Conservation (phyloP, 495 filamentous ascomycete species). For the Saxispiralis lemnorum region DNA sequence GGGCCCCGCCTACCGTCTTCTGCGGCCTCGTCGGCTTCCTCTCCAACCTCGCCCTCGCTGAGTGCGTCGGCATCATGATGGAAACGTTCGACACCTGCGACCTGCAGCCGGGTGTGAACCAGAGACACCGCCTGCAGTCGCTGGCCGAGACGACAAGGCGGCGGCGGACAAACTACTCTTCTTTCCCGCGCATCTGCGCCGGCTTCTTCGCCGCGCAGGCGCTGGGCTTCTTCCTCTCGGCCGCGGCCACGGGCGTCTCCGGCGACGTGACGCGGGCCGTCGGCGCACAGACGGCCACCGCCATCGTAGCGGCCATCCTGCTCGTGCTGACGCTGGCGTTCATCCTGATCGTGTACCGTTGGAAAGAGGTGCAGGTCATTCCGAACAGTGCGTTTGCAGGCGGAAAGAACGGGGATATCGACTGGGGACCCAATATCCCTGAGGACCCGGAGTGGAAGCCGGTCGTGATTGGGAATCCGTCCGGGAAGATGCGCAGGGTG, state of each 20-base stretch:
- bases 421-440: conserved; percentile 19
- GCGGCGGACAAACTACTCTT: conserved; percentile 48
- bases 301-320: conserved; percentile 43
- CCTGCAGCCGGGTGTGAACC: conserved; percentile 44
- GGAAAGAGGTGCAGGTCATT: conserved; percentile 47
- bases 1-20: conserved; percentile 45
- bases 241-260: conserved; percentile 43
- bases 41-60: conserved; percentile 53
- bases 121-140: conserved; percentile 30
- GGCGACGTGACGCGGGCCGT: conserved; percentile 41
- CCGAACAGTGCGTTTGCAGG: conserved; percentile 31
- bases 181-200: conserved; percentile 51
- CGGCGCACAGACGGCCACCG: conserved; percentile 47
- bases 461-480: conserved; percentile 49
- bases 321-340: conserved; percentile 45
- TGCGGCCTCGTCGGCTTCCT: conserved; percentile 50
- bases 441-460: conserved; percentile 47
- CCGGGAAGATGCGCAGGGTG: conserved; percentile 44
- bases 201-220: conserved; percentile 53
- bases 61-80: conserved; percentile 63
- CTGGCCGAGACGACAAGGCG: conserved; percentile 30
- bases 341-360: conserved; percentile 39
- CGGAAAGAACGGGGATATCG: conserved; percentile 18
- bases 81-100: conserved; percentile 65
- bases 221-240: conserved; percentile 45